phyloP scores from a whole-genome alignment of 805 yeast genomes.

The Spathaspora sp. region DNA sequence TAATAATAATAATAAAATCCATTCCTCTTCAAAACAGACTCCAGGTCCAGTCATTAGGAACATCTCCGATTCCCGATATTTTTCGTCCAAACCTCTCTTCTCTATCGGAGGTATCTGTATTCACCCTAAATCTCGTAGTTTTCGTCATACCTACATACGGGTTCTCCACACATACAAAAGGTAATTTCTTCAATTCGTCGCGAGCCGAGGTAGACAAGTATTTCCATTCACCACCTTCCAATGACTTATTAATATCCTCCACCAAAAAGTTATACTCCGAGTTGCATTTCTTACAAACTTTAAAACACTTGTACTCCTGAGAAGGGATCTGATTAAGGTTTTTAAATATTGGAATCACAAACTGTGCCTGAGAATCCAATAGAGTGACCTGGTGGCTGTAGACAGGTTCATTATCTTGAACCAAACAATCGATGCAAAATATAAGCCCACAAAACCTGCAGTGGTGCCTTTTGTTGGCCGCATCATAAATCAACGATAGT shows the following conservation, averaged over 20 bases:
- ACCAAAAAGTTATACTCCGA: constrained; percentile 14
- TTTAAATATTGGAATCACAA: constrained; percentile 33
- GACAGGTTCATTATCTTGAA: not conserved
- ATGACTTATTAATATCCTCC: constrained; percentile 3
- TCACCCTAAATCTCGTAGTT: not conserved
- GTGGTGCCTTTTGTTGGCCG: constrained; percentile 36
- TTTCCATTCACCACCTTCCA: constrained; percentile 2
- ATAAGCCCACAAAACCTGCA: constrained; percentile 51
- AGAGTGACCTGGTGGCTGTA: constrained; percentile 8
- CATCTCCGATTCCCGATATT: constrained; percentile 8
- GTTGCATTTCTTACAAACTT: constrained; percentile 34
- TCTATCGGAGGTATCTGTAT: not conserved
- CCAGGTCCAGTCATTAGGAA: constrained; percentile 50
- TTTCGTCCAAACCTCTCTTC: not conserved
- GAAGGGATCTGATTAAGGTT: constrained; percentile 11
- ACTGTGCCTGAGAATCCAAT: constrained; percentile 24
- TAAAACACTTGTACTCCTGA: constrained; percentile 18
- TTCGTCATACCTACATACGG: constrained; percentile 18
- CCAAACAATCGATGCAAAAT: constrained; percentile 27
- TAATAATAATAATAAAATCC: not conserved
- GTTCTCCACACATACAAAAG: constrained; percentile 27
- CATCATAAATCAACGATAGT: constrained; percentile 2
- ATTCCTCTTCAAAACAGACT: constrained; percentile 38
- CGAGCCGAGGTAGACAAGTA: not conserved
- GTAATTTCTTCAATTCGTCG: constrained; percentile 2